Evolutionary conservation across 257 asterid species (phyloP).

Genomic region (Ajuga chamaepitys): DNA sequence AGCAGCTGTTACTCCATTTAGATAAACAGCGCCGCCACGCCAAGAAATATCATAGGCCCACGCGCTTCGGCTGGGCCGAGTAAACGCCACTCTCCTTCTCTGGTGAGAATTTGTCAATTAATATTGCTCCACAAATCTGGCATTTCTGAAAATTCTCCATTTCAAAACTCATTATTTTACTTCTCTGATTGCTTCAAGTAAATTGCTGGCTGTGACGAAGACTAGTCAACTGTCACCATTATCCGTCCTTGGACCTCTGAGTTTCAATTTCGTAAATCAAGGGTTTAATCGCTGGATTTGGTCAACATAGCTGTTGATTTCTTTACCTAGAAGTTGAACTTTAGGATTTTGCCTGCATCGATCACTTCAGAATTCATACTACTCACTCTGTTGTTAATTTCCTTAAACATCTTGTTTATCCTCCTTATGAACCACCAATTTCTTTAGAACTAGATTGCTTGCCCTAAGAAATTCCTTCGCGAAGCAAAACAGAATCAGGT

Average conservation of each 20-base stretch:
- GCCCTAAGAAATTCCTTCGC: background rate
- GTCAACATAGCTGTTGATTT: background rate
- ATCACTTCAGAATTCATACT: background rate
- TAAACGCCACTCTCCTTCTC: background rate
- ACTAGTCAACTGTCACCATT: too few species aligned
- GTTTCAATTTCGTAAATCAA: conserved; percentile 10
- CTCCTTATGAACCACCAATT: background rate
- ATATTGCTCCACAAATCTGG: background rate
- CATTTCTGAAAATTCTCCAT: too few species aligned
- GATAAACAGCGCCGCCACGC: background rate
- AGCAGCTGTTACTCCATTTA: too few species aligned
- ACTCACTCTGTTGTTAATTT: background rate
- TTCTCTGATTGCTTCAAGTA: background rate
- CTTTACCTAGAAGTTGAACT: background rate
- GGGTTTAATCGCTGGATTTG: conserved; percentile 10
- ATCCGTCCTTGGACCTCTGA: conserved; percentile 1
- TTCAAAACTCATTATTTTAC: background rate
- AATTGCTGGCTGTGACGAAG: background rate
- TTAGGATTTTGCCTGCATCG: background rate
- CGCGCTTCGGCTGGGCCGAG: background rate
- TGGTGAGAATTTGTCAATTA: background rate
- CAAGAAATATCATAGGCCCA: background rate
- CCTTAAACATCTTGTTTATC: background rate
- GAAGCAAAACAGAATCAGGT: background rate
- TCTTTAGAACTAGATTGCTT: background rate